Evolutionary conservation across 1,284 basidiomycete genomes (phyloP).

Genomic region (Sanguinoderma infundibulare): DNA sequence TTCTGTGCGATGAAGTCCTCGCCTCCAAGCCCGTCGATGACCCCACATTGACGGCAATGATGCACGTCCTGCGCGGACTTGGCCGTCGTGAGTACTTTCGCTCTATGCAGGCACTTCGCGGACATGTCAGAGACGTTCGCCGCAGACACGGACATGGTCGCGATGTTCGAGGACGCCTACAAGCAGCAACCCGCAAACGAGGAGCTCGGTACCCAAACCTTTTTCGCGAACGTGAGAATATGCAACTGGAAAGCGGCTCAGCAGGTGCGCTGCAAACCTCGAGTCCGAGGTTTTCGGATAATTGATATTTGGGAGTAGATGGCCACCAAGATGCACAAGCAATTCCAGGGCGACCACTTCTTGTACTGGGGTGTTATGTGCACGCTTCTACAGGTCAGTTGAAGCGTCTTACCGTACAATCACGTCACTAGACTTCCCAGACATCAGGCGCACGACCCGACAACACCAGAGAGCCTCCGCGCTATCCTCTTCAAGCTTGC

Average conservation of each 20-base stretch:
- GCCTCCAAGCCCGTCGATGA: constrained; percentile 71
- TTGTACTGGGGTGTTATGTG: constrained; percentile 85
- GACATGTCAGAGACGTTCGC: background rate
- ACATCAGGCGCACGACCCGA: constrained; percentile 64
- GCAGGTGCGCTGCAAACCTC: constrained; percentile 52
- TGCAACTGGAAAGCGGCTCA: constrained; percentile 83
- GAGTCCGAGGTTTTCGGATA: constrained; percentile 8
- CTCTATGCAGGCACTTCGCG: background rate
- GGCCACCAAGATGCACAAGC: constrained; percentile 78
- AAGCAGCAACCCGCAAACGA: constrained; percentile 80
- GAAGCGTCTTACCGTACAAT: background rate
- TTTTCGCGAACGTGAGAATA: constrained; percentile 80
- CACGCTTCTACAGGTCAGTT: constrained; percentile 74
- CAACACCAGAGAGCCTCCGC: constrained; percentile 63
- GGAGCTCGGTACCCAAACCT: constrained; percentile 81
- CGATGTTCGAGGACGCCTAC: constrained; percentile 82
- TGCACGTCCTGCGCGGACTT: constrained; percentile 76
- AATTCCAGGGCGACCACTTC: constrained; percentile 79
- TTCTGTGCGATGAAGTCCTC: constrained; percentile 81
- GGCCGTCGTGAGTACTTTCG: constrained; percentile 64
- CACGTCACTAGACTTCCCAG: background rate
- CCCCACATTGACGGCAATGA: constrained; percentile 75
- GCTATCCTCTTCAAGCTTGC: constrained; percentile 74
- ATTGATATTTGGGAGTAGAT: constrained; percentile 44
- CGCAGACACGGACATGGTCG: constrained; percentile 75